These are phyloP conservation scores for maize (Zea mays) DNA, from an alignment of 176 grass and related monocot species.

Conservation along the genomic window Zm-B73-REFERENCE-NAM-5.0 NC_050098.1:130677501-130678000, in stretches of 20 bases:
- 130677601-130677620: conserved; percentile 87
- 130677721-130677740: not conserved
- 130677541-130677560: no score
- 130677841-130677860: not conserved
- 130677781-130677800: conserved; percentile 2
- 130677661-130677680: conserved; percentile 60
- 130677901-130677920: not conserved
- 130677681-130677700: conserved; percentile 24
- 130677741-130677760: not conserved
- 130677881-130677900: not conserved
- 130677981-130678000: not conserved
- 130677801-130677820: not conserved
- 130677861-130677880: not conserved
- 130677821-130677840: not conserved
- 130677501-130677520: not conserved
- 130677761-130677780: not conserved
- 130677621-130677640: conserved; percentile 47
- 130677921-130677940: no score
- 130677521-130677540: not conserved
- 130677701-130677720: conserved; percentile 3
- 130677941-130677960: not conserved
- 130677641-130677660: conserved; percentile 56
- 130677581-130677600: not conserved
- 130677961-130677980: not conserved
- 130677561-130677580: no score